These are phyloP conservation scores for Neospora caninum DNA, from an alignment of 169 alveolate genomes.

Conservation along the genomic window DNA sequence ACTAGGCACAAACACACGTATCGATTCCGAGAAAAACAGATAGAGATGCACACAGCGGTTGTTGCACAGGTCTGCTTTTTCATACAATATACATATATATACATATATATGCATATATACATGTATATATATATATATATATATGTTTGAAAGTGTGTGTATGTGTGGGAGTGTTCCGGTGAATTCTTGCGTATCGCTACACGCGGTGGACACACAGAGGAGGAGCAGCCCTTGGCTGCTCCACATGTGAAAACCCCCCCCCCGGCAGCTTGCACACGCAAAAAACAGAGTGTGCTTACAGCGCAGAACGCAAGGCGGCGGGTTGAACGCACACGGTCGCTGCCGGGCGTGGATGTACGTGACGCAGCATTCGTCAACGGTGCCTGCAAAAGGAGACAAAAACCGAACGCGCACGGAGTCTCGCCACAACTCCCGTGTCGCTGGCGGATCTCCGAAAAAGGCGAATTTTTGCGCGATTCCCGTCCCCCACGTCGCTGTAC, in stretches of 20 bases:
- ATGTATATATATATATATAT: too few relatives aligned
- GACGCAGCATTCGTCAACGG: constrained; percentile 37
- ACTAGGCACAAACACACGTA: not conserved
- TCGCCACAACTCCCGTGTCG: not conserved
- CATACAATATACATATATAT: not conserved
- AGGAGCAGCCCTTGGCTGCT: too few relatives aligned
- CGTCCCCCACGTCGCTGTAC: not conserved
- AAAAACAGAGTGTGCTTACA: not conserved
- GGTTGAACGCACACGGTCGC: not conserved
- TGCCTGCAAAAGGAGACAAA: not conserved
- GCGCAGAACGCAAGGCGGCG: not conserved
- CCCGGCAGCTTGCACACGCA: too few relatives aligned
- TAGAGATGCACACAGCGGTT: too few relatives aligned
- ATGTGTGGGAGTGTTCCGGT: too few relatives aligned
- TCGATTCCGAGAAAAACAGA: not conserved
- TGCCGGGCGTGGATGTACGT: constrained; percentile 10
- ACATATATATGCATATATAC: not conserved
- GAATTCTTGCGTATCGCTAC: too few relatives aligned
- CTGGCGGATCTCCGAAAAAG: not conserved
- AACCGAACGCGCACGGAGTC: not conserved
- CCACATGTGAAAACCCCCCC: too few relatives aligned
- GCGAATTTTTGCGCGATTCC: not conserved
- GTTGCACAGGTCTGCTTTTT: too few relatives aligned
- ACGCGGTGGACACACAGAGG: too few relatives aligned
- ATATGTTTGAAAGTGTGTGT: too few relatives aligned